A percentile compares a stretch with the other conserved stretches of the same genome.
phyloP scores from a whole-genome alignment of 176 grass and related monocot species.

The Oryza nivara region DNA sequence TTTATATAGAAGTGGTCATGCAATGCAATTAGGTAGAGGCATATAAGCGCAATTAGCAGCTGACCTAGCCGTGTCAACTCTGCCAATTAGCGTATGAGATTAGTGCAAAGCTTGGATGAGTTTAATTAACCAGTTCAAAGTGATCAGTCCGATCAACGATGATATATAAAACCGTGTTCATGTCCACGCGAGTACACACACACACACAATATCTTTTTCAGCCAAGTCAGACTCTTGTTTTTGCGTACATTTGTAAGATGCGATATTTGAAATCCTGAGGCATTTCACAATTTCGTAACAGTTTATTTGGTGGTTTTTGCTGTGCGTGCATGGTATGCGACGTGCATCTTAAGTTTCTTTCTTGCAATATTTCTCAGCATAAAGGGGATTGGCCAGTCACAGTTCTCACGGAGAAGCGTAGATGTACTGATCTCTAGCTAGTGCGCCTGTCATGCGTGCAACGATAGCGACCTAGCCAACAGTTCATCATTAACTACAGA shows the following conservation, averaged over 20 bases:
- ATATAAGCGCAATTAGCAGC: neutral
- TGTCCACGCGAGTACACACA: neutral
- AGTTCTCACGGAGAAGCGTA: neutral
- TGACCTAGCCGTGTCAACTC: neutral
- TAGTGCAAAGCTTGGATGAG: neutral
- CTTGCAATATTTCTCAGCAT: neutral
- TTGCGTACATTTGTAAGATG: neutral
- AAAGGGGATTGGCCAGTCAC: neutral
- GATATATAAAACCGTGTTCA: neutral
- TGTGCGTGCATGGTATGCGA: neutral
- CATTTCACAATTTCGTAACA: neutral
- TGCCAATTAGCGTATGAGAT: neutral
- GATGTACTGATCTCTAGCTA: neutral
- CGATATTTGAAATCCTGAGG: neutral
- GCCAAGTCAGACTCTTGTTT: neutral
- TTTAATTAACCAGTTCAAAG: neutral
- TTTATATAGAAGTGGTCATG: conserved; percentile 1
- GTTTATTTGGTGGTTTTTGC: neutral
- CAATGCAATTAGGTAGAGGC: neutral
- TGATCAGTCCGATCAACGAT: neutral
- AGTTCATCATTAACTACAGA: neutral
- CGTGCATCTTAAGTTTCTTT: neutral
- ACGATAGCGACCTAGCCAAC: neutral
- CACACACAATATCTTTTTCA: neutral
- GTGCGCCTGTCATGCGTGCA: neutral